These are phyloP conservation scores for Nakazawaea wyomingensis DNA, from an alignment of 805 yeast genomes.

Conservation along the genomic window DNA sequence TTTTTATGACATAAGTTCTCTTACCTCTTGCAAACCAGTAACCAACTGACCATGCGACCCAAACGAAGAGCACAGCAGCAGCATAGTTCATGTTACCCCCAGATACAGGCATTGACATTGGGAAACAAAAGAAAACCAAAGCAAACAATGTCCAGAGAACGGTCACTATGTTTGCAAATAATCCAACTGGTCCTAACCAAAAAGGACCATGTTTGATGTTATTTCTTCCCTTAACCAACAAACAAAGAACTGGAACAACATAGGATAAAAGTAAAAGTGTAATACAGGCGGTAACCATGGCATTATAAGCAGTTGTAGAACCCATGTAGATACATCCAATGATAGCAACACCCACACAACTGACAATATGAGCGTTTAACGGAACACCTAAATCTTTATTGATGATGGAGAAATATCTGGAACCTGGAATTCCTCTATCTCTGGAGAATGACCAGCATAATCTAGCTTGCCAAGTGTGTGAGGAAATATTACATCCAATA, in stretches of 20 bases:
- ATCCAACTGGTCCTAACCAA: constrained; percentile 57
- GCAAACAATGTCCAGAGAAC: constrained; percentile 56
- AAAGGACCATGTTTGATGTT: constrained; percentile 59
- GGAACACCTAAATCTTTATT: constrained; percentile 48
- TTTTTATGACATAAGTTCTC: constrained; percentile 16
- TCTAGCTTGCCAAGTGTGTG: constrained; percentile 66
- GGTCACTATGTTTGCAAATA: constrained; percentile 43
- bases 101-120: constrained; percentile 56
- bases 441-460: constrained; percentile 65
- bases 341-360: constrained; percentile 45
- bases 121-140: constrained; percentile 58
- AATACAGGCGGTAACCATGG: constrained; percentile 58
- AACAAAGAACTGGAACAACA: constrained; percentile 46
- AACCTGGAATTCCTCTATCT: constrained; percentile 57
- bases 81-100: constrained; percentile 66
- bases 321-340: constrained; percentile 62
- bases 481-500: constrained; percentile 52
- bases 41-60: constrained; percentile 34
- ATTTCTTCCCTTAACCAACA: constrained; percentile 43
- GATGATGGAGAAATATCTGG: constrained; percentile 45
- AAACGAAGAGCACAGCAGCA: constrained; percentile 48
- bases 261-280: constrained; percentile 55
- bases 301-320: constrained; percentile 61
- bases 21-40: constrained; percentile 48
- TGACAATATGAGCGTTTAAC: constrained; percentile 51